phyloP scores from a whole-genome alignment of 192 early-diverging fungal genomes.

The Chytriomyces confervae region DNA sequence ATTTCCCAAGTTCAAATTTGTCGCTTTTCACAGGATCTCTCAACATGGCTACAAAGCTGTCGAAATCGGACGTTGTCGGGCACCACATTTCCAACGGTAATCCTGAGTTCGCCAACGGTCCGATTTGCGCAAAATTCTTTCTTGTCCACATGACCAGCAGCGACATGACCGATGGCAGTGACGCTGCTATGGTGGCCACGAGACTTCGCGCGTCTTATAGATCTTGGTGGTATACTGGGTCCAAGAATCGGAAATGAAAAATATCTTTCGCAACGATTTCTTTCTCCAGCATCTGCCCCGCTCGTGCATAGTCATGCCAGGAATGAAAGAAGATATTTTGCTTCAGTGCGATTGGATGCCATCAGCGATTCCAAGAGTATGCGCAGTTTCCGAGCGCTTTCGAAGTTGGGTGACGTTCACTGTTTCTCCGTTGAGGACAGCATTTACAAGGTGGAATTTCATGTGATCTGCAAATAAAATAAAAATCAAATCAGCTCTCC shows the following conservation, averaged over 20 bases:
- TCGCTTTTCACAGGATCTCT: slow-evolving; percentile 38
- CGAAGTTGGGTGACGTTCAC: neutral
- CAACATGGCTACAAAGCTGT: slow-evolving; percentile 41
- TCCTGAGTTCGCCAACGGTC: slow-evolving; percentile 6
- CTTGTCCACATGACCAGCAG: slow-evolving; percentile 30
- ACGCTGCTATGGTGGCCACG: slow-evolving; percentile 2
- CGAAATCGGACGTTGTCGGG: slow-evolving; percentile 38
- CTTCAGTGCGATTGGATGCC: slow-evolving; percentile 26
- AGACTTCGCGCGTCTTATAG: slow-evolving; percentile 4
- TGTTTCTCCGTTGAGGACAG: slow-evolving; percentile 19
- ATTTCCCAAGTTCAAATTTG: slow-evolving; percentile 43
- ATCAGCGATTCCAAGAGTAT: slow-evolving; percentile 1
- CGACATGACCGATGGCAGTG: slow-evolving; percentile 16
- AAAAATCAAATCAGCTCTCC: too few species aligned
- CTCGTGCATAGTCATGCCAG: slow-evolving; percentile 5
- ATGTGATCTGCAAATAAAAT: slow-evolving; percentile 24
- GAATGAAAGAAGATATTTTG: slow-evolving; percentile 27
- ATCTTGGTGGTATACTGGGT: slow-evolving; percentile 8
- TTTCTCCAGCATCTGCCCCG: slow-evolving; percentile 18
- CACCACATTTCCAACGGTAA: slow-evolving; percentile 35
- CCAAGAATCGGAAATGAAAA: slow-evolving; percentile 32
- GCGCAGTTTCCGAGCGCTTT: too few species aligned
- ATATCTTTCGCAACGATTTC: slow-evolving; percentile 28
- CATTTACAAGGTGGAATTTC: slow-evolving; percentile 28
- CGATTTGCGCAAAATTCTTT: slow-evolving; percentile 26